Conservation (phyloP, 768 basidiomycete genomes). For the Phylloporus rhodoxanthus region DNA sequence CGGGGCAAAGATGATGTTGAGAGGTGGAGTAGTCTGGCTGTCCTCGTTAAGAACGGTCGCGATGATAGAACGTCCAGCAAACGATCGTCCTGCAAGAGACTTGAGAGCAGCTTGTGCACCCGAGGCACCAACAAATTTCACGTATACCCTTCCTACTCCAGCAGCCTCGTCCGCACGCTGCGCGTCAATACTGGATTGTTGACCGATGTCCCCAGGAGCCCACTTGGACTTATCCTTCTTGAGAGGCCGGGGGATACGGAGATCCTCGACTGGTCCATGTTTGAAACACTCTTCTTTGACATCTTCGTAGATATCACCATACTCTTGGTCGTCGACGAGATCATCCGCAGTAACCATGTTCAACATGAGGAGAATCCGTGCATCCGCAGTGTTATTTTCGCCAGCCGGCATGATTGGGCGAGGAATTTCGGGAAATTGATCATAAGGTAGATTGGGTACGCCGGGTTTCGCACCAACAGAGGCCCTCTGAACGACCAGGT, state of each 20-base stretch:
- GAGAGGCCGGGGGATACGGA: conserved; percentile 83
- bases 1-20: conserved; percentile 77
- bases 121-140: conserved; percentile 65
- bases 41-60: conserved; percentile 79
- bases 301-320: conserved; percentile 90
- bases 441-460: conserved; percentile 62
- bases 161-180: conserved; percentile 77
- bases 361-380: conserved; percentile 90
- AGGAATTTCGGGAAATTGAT: conserved; percentile 78
- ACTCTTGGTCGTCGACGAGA: conserved; percentile 83
- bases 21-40: conserved; percentile 78
- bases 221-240: conserved; percentile 83
- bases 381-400: conserved; percentile 51
- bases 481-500: conserved; percentile 93
- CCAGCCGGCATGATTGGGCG: conserved; percentile 85
- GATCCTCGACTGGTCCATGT: conserved; percentile 77
- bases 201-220: conserved; percentile 55
- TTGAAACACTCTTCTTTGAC: conserved; percentile 84
- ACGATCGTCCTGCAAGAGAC: conserved; percentile 83
- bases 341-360: conserved; percentile 99
- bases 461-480: conserved; percentile 87
- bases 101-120: conserved; percentile 71
- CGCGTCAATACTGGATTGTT: conserved; percentile 58
- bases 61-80: conserved; percentile 82
- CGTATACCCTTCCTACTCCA: conserved; percentile 94